These are phyloP conservation scores for Salix suchowensis DNA, from an alignment of 345 rosid genomes.

Conservation along the genomic window DNA sequence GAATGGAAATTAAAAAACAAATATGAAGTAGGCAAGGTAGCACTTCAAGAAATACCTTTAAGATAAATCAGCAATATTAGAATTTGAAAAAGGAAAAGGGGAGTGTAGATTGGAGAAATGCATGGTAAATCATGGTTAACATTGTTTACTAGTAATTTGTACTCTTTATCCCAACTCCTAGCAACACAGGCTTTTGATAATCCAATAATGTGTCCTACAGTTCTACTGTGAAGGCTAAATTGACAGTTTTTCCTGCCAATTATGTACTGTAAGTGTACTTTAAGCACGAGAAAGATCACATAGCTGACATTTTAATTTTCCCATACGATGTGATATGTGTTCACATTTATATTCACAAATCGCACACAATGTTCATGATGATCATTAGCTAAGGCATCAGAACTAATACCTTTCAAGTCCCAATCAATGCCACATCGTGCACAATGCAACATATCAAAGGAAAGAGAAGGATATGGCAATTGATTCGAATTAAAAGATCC, in stretches of 20 bases:
- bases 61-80: neutral
- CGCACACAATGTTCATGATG: neutral
- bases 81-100: neutral
- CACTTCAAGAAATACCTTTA: neutral
- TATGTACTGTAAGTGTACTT: neutral
- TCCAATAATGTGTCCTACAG: neutral
- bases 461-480: constrained; percentile 93
- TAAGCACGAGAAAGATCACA: neutral
- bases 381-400: neutral
- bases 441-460: constrained; percentile 99
- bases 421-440: constrained; percentile 85
- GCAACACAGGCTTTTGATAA: neutral
- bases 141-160: neutral
- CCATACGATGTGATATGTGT: neutral
- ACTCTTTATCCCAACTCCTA: neutral
- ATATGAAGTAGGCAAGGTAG: neutral
- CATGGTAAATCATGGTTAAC: neutral
- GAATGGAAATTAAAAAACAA: neutral
- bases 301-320: neutral
- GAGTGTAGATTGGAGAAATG: neutral
- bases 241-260: neutral
- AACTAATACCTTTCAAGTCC: constrained; percentile 83
- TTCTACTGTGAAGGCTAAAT: neutral
- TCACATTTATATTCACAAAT: neutral
- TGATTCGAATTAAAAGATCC: constrained; percentile 72